phyloP scores from a whole-genome alignment of 2,329 filamentous ascomycete species.

The Scedosporium apiospermum region DNA sequence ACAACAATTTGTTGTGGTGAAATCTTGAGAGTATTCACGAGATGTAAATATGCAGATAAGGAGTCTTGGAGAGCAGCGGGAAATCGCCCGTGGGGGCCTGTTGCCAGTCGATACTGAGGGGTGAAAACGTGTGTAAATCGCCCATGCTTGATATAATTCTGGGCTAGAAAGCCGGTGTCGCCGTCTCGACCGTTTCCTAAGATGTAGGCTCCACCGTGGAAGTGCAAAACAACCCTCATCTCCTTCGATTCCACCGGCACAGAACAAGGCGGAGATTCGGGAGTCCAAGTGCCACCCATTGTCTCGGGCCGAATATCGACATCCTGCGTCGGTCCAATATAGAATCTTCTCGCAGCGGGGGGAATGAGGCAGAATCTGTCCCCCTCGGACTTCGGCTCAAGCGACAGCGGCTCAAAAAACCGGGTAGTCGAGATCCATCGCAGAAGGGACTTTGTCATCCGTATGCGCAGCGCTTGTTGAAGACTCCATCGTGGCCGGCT shows the following conservation, averaged over 20 bases:
- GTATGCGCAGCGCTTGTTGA: not conserved
- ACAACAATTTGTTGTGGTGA: conserved; percentile 18
- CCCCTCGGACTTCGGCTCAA: conserved; percentile 12
- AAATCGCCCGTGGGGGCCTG: conserved; percentile 14
- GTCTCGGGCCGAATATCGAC: conserved; percentile 10
- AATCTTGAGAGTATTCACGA: conserved; percentile 15
- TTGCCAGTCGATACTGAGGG: conserved; percentile 22
- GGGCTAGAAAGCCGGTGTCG: conserved; percentile 17
- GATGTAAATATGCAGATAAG: conserved; percentile 19
- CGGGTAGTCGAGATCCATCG: not conserved
- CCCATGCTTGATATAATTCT: conserved; percentile 14
- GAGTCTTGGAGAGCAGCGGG: conserved; percentile 22
- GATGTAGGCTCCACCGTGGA: conserved; percentile 23
- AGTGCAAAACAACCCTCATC: conserved; percentile 16
- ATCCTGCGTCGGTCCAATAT: conserved; percentile 10
- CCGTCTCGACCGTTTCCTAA: conserved; percentile 20
- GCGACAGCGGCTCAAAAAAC: conserved; percentile 2
- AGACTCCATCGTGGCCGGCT: not conserved
- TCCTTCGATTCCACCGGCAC: conserved; percentile 1
- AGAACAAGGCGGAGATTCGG: conserved; percentile 10
- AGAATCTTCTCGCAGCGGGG: conserved; percentile 10
- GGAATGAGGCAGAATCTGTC: conserved; percentile 15
- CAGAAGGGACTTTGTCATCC: not conserved
- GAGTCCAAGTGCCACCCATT: conserved; percentile 16
- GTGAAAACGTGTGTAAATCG: conserved; percentile 17